phyloP scores from a whole-genome alignment of 2,329 filamentous ascomycete genomes.

The Huntiella bhutanensis region DNA sequence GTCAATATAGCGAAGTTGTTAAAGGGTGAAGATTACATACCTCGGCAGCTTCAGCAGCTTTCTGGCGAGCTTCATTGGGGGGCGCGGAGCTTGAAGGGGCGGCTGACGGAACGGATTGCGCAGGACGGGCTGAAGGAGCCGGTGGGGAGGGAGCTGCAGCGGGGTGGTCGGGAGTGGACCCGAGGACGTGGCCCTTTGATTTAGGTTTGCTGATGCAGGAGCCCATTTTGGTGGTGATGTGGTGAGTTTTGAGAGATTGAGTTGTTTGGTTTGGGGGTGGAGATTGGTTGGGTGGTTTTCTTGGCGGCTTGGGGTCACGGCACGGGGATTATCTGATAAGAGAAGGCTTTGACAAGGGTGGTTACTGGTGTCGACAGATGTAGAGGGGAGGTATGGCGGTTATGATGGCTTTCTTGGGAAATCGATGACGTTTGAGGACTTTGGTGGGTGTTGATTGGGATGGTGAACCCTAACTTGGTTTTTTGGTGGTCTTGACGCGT shows the following conservation, averaged over 20 bases:
- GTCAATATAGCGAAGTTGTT: not conserved
- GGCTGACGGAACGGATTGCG: not conserved
- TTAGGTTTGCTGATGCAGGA: constrained; percentile 65
- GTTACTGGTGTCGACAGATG: no score
- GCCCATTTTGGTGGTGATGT: constrained; percentile 40
- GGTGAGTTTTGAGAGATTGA: not conserved
- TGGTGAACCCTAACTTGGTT: no score
- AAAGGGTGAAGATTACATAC: not conserved
- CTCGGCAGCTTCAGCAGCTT: constrained; percentile 9
- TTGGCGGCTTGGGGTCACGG: no score
- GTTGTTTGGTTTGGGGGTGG: not conserved
- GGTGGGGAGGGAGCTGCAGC: constrained; percentile 14
- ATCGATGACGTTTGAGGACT: no score
- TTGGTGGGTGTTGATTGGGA: no score
- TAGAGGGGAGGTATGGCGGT: no score
- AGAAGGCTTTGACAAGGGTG: not conserved
- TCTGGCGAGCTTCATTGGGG: constrained; percentile 8
- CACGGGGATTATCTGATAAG: not conserved
- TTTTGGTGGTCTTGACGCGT: no score
- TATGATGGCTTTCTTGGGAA: no score
- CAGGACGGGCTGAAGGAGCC: constrained; percentile 26
- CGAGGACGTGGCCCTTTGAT: constrained; percentile 52
- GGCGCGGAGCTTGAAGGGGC: constrained; percentile 7
- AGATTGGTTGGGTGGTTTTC: not conserved
- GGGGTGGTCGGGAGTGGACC: constrained; percentile 22